Evolutionary conservation across 495 filamentous ascomycete genomes (phyloP).

Genomic region (Penicillium simplicissimum): DNA sequence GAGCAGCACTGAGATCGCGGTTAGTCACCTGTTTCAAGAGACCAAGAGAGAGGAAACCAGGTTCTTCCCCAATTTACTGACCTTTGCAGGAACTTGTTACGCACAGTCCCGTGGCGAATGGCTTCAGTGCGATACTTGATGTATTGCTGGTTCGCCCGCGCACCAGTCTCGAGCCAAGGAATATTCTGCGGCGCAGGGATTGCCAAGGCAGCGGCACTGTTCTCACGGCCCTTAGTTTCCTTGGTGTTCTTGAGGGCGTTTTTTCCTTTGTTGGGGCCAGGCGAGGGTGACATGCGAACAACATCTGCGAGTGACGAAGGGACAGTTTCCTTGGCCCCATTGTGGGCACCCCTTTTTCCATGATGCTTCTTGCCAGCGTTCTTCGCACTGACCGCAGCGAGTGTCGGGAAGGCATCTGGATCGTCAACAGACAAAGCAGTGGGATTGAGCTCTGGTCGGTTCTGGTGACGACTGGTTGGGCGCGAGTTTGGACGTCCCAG

Average conservation of each 20-base stretch:
- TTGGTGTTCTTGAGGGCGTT: constrained; percentile 44
- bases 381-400: constrained; percentile 79
- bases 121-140: constrained; percentile 91
- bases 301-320: constrained; percentile 92
- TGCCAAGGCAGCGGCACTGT: constrained; percentile 74
- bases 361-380: constrained; percentile 79
- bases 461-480: constrained; percentile 81
- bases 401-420: constrained; percentile 90
- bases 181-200: constrained; percentile 89
- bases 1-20: constrained; percentile 68
- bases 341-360: constrained; percentile 77
- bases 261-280: constrained; percentile 55
- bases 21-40: constrained; percentile 15
- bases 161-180: constrained; percentile 96
- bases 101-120: constrained; percentile 90
- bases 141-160: constrained; percentile 86
- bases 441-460: constrained; percentile 60
- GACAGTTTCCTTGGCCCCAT: constrained; percentile 59
- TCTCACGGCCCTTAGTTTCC: constrained; percentile 64
- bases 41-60: background rate
- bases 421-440: constrained; percentile 83
- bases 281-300: constrained; percentile 88
- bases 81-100: constrained; percentile 98
- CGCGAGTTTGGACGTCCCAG: constrained; percentile 71
- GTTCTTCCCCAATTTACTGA: constrained; percentile 33